These are phyloP conservation scores for Kluyveromyces marxianus DNA, from an alignment of 1,139 yeast genomes.

Conservation along the genomic window DNA sequence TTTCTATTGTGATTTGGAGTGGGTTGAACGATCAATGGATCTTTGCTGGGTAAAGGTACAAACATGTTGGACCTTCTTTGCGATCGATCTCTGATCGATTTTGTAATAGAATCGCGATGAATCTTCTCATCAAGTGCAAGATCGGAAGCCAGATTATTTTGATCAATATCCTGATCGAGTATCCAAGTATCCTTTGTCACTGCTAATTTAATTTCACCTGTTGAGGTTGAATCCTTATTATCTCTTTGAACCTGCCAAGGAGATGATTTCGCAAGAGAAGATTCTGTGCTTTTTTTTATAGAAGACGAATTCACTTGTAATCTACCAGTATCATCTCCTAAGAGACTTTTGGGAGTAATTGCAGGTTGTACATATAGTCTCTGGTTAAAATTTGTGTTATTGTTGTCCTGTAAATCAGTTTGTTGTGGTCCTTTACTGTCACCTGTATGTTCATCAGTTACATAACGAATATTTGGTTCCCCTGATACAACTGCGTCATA, in stretches of 20 bases:
- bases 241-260: slow-evolving; percentile 19
- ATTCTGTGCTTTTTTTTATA: neutral
- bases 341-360: slow-evolving; percentile 5
- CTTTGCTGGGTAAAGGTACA: slow-evolving; percentile 29
- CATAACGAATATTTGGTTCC: too few species aligned
- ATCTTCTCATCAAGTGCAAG: slow-evolving; percentile 1
- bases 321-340: slow-evolving; percentile 5
- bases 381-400: neutral
- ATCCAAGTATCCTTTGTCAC: neutral
- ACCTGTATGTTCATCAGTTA: too few species aligned
- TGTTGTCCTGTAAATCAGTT: neutral
- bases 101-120: slow-evolving; percentile 6
- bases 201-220: neutral
- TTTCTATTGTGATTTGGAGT: slow-evolving; percentile 7
- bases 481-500: too few species aligned
- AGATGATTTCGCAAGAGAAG: slow-evolving; percentile 7
- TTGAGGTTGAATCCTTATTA: neutral
- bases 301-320: neutral
- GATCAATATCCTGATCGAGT: neutral
- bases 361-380: neutral
- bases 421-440: too few species aligned
- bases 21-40: slow-evolving; percentile 25
- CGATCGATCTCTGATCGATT: slow-evolving; percentile 11
- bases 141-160: neutral
- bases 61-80: slow-evolving; percentile 29